Evolutionary conservation across 495 filamentous ascomycete species (phyloP).

Genomic region (Aspergillus steynii): DNA sequence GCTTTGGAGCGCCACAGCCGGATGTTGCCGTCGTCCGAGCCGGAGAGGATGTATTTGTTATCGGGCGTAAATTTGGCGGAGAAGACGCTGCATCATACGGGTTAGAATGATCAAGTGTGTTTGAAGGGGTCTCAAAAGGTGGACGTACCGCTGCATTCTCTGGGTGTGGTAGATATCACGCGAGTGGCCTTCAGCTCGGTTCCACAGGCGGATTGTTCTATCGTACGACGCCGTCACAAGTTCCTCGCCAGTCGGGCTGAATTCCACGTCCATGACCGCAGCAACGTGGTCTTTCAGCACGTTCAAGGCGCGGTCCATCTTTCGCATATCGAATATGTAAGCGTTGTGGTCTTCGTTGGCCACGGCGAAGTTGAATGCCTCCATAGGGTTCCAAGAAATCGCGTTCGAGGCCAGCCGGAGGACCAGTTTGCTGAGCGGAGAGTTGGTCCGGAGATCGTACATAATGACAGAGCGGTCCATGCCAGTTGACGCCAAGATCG

Average conservation of each 20-base stretch:
- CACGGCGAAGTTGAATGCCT: slow-evolving; percentile 87
- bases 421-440: slow-evolving; percentile 74
- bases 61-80: slow-evolving; percentile 81
- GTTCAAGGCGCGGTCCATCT: slow-evolving; percentile 79
- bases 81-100: slow-evolving; percentile 63
- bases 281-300: slow-evolving; percentile 95
- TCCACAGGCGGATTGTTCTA: slow-evolving; percentile 76
- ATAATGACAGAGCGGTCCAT: slow-evolving; percentile 85
- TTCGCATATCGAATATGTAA: slow-evolving; percentile 86
- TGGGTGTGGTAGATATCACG: slow-evolving; percentile 96
- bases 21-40: slow-evolving; percentile 91
- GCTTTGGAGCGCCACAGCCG: slow-evolving; percentile 89
- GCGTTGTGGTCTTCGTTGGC: slow-evolving; percentile 79
- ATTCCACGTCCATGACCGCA: slow-evolving; percentile 96
- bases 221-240: slow-evolving; percentile 91
- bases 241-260: slow-evolving; percentile 91
- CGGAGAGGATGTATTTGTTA: slow-evolving; percentile 80
- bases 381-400: slow-evolving; percentile 93
- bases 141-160: slow-evolving; percentile 79
- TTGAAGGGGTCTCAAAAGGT: not conserved
- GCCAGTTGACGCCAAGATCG: slow-evolving; percentile 77
- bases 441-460: slow-evolving; percentile 85
- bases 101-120: slow-evolving; percentile 6
- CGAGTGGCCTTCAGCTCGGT: slow-evolving; percentile 75
- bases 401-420: slow-evolving; percentile 82